phyloP scores from a whole-genome alignment of 148 eudicot species.

The Nepenthes mirabilis region DNA sequence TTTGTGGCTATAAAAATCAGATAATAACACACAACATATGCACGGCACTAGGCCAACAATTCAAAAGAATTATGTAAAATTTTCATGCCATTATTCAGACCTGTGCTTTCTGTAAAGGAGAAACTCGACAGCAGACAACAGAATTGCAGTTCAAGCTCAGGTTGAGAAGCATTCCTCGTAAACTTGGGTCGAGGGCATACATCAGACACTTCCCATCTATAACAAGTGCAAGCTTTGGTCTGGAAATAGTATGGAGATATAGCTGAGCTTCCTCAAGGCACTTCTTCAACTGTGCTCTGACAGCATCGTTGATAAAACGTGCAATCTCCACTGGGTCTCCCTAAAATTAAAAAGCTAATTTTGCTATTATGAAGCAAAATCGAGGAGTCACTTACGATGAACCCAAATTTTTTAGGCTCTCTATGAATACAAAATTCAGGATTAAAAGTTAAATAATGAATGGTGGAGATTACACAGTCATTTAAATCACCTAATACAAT shows the following conservation, averaged over 20 bases:
- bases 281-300: slow-evolving; percentile 51
- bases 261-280: slow-evolving; percentile 68
- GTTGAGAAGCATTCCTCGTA: slow-evolving; percentile 70
- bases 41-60: not conserved
- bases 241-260: slow-evolving; percentile 25
- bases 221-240: slow-evolving; percentile 69
- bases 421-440: too few relatives aligned
- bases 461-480: too few relatives aligned
- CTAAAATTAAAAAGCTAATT: slow-evolving; percentile 18
- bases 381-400: too few relatives aligned
- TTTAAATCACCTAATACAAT: too few relatives aligned
- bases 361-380: not conserved
- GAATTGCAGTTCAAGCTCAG: slow-evolving; percentile 82
- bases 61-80: too few relatives aligned
- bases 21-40: too few relatives aligned
- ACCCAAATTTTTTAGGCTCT: not conserved
- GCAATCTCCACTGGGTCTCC: slow-evolving; percentile 94
- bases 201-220: slow-evolving; percentile 98
- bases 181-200: slow-evolving; percentile 85
- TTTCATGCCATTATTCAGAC: not conserved
- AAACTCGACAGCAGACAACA: slow-evolving; percentile 96
- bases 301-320: slow-evolving; percentile 48
- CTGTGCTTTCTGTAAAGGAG: slow-evolving; percentile 76
- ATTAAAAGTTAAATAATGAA: too few relatives aligned
- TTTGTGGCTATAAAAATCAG: too few relatives aligned